These are phyloP conservation scores for Penicillium corylophilum DNA, from an alignment of 2,329 filamentous ascomycete genomes.

Conservation along the genomic window DNA sequence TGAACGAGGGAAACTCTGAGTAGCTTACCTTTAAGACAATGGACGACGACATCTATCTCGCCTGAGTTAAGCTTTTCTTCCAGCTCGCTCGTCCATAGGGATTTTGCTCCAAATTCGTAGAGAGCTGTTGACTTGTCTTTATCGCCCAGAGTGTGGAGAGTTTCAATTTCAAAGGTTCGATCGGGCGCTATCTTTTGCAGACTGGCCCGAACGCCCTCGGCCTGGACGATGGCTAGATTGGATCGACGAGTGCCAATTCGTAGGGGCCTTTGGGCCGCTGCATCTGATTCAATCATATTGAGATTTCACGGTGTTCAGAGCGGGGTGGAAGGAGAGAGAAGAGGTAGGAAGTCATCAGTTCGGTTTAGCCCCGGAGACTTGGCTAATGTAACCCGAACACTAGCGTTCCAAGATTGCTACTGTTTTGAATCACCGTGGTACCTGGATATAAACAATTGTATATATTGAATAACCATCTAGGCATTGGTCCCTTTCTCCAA, in stretches of 20 bases:
- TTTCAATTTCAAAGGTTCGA: slow-evolving; percentile 7
- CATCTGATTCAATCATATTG: not conserved
- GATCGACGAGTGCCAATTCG: slow-evolving; percentile 15
- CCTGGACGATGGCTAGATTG: slow-evolving; percentile 16
- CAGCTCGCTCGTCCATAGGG: slow-evolving; percentile 77
- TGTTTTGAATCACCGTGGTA: no score
- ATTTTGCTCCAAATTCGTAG: slow-evolving; percentile 16
- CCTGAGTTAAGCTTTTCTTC: slow-evolving; percentile 68
- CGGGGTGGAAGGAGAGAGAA: not conserved
- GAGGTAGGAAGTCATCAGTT: not conserved
- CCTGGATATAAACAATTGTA: no score
- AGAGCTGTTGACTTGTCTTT: slow-evolving; percentile 13
- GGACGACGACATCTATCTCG: slow-evolving; percentile 75
- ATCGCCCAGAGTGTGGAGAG: slow-evolving; percentile 9
- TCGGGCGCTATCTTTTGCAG: slow-evolving; percentile 4
- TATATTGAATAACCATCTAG: no score
- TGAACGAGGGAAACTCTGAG: not conserved
- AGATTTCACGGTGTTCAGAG: not conserved
- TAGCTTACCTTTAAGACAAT: slow-evolving; percentile 69
- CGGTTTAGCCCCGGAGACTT: not conserved
- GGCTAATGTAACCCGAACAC: no score
- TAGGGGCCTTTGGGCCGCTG: not conserved
- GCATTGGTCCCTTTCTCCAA: no score
- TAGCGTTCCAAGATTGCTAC: no score
- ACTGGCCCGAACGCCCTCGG: slow-evolving; percentile 7